phyloP scores from a whole-genome alignment of 768 basidiomycete genomes.

The Clitopilus hobsonii region DNA sequence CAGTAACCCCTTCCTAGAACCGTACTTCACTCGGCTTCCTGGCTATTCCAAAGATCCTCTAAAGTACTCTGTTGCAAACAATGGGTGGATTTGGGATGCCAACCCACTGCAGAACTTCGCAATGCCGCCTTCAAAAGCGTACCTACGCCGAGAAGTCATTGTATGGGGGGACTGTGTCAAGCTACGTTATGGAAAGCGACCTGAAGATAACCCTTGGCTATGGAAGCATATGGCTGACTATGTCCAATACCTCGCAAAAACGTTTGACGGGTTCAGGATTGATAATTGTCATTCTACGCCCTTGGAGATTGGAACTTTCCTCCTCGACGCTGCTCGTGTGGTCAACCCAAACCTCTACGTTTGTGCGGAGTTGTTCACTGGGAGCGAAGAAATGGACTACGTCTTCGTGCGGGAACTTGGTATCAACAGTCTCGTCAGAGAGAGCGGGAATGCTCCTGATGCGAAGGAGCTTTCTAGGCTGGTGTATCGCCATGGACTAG shows the following conservation, averaged over 20 bases:
- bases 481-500: conserved; percentile 85
- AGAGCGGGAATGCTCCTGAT: conserved; percentile 89
- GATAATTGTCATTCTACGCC: conserved; percentile 99
- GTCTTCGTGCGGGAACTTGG: conserved; percentile 90
- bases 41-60: conserved; percentile 37
- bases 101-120: conserved; percentile 96
- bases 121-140: conserved; percentile 85
- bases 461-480: conserved; percentile 88
- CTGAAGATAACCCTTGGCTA: conserved; percentile 85
- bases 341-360: conserved; percentile 93
- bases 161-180: conserved; percentile 99
- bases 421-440: conserved; percentile 89
- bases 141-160: conserved; percentile 93
- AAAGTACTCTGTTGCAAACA: conserved; percentile 86
- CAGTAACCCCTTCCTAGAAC: conserved; percentile 83
- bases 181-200: conserved; percentile 83
- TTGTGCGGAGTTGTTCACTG: conserved; percentile 96
- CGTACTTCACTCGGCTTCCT: conserved; percentile 86
- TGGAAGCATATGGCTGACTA: conserved; percentile 91
- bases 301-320: conserved; percentile 87
- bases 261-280: conserved; percentile 94
- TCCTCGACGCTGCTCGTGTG: conserved; percentile 88
- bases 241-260: conserved; percentile 70
- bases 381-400: conserved; percentile 89
- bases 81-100: conserved; percentile 99